phyloP scores from a whole-genome alignment of 805 yeast species.

The Metschnikowia bowlesiae region DNA sequence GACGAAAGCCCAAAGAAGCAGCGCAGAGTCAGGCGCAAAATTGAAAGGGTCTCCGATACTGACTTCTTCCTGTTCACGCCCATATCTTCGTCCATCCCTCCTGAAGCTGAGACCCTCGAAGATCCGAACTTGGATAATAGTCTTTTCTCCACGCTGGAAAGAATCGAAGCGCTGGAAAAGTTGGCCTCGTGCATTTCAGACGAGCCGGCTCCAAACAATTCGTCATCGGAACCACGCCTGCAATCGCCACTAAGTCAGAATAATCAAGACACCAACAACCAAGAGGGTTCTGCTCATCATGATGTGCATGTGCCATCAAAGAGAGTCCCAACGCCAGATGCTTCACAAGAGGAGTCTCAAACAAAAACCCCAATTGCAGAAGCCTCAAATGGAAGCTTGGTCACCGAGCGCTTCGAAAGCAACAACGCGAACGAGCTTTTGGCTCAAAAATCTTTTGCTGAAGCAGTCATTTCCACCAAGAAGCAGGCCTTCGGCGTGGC shows the following conservation, averaged over 20 bases:
- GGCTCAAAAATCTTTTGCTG: background rate
- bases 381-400: background rate
- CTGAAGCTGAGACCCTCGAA: background rate
- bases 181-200: background rate
- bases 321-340: background rate
- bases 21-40: constrained; percentile 28
- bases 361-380: background rate
- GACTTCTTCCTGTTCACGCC: constrained; percentile 32
- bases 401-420: background rate
- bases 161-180: background rate
- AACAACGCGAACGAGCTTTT: background rate
- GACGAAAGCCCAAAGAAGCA: constrained; percentile 5
- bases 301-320: background rate
- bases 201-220: background rate
- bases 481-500: background rate
- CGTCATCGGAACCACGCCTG: background rate
- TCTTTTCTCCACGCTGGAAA: background rate
- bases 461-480: constrained; percentile 2
- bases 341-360: background rate
- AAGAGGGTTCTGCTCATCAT: background rate
- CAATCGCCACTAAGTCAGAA: background rate
- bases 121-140: background rate
- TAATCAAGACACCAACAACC: background rate
- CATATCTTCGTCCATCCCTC: constrained; percentile 1
- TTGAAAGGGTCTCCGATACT: constrained; percentile 29